phyloP scores from a whole-genome alignment of 805 yeast genomes.

The Kuraishia cidri region DNA sequence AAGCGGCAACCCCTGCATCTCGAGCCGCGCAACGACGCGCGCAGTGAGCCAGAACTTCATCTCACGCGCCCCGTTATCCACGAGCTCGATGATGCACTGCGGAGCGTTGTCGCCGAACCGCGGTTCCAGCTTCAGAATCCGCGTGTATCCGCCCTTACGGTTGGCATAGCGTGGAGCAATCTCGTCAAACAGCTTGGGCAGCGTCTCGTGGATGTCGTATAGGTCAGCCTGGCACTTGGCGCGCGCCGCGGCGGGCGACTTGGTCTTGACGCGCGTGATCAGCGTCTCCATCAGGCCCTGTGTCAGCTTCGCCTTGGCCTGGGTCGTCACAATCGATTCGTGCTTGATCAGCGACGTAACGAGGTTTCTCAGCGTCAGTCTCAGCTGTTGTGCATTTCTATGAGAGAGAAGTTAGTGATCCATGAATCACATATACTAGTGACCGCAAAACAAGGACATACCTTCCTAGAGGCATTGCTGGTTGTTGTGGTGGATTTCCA shows the following conservation, averaged over 20 bases:
- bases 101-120: slow-evolving; percentile 87
- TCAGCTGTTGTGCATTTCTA: slow-evolving; percentile 41
- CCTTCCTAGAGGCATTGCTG: slow-evolving; percentile 4
- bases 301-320: slow-evolving; percentile 67
- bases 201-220: slow-evolving; percentile 35
- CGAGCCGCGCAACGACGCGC: slow-evolving; percentile 75
- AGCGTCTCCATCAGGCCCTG: slow-evolving; percentile 55
- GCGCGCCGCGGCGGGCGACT: slow-evolving; percentile 4
- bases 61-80: slow-evolving; percentile 51
- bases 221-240: slow-evolving; percentile 26
- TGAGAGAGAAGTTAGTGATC: too few relatives aligned
- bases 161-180: slow-evolving; percentile 53
- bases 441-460: slow-evolving; percentile 1
- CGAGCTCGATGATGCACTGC: slow-evolving; percentile 80
- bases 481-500: too few relatives aligned
- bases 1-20: slow-evolving; percentile 46
- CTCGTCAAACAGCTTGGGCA: slow-evolving; percentile 61
- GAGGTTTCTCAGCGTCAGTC: slow-evolving; percentile 53
- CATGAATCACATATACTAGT: not conserved
- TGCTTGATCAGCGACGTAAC: slow-evolving; percentile 61
- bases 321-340: slow-evolving; percentile 65
- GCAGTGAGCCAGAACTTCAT: slow-evolving; percentile 72
- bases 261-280: slow-evolving; percentile 45
- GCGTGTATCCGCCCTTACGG: slow-evolving; percentile 77
- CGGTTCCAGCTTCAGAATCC: slow-evolving; percentile 77